Base-by-base conservation (phyloP, 148 eudicot species). In the Camellia sinensis region DNA sequence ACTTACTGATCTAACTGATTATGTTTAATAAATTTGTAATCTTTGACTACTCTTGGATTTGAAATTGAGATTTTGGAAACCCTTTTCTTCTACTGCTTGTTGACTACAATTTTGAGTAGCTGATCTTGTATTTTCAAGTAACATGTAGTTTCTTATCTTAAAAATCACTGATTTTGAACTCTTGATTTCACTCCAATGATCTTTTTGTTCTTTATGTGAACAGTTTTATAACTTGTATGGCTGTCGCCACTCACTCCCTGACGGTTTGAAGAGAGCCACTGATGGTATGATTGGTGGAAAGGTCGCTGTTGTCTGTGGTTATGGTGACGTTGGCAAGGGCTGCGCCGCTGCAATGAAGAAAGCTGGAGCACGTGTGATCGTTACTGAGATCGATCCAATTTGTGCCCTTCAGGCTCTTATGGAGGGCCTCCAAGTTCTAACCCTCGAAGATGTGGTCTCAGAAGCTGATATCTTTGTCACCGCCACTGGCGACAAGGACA, bases 161-260 rank as follows among this genome's bases (percentile, higher is more conserved):
- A 65, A 65, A 22, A 29, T 21, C 13, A 21, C 29, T 37, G 6
- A 22, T 18, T 40, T 40, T 41, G 44, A 67, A 40, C n/a, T 41
- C 48, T 41, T 67, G 13, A 67, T 14, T 76, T 57, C 53, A 43
- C 45, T 79, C 40, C 80, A 71, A 18, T 12, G 14, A 65, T 79
- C 71, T 68, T 7, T 64, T 3, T 72, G 12, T 53, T 63, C 17
- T 56, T 77, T 53, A 63, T 8, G 40, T 70, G 0, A n/a, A 74
- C 92, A 94, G 98, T 94, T 94, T 82, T 97, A 94, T 81, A 94
- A 94, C 91, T 90, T 94, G 91, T 94, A 94, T 60, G 98, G 98
- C 80, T 94, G 98, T 88, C 96, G 98, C 41, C 98, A 94, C 92
- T 94, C 37, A 29, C 37, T 29, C 37, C 37, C 0, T 29, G 37